A percentile compares a stretch with the other conserved stretches of the same genome.
Evolutionary conservation across 2,329 filamentous ascomycete genomes (phyloP).

Genomic region (Nothophaeocryptopus gaeumannii): DNA sequence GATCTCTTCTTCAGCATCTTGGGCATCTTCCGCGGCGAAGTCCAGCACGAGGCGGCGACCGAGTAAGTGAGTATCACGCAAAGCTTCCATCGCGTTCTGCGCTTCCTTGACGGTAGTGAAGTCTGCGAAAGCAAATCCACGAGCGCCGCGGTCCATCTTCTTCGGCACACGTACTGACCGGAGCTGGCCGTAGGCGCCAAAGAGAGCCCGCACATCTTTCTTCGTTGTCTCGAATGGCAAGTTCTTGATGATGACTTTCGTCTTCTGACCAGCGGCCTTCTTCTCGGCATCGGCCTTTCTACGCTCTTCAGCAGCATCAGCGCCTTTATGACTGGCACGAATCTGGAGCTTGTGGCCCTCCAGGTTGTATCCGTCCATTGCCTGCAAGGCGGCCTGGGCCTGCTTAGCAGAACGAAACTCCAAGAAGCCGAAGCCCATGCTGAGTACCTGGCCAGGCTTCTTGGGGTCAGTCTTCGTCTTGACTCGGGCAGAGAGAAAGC

Average conservation of each 20-base stretch:
- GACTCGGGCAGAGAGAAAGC: slow-evolving; percentile 83
- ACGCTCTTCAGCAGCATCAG: slow-evolving; percentile 83
- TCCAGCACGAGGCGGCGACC: slow-evolving; percentile 86
- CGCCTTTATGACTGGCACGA: slow-evolving; percentile 79
- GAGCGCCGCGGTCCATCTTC: slow-evolving; percentile 84
- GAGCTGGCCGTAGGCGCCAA: slow-evolving; percentile 87
- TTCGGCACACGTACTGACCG: slow-evolving; percentile 90
- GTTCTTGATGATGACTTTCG: slow-evolving; percentile 98
- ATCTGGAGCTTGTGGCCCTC: slow-evolving; percentile 83
- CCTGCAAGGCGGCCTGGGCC: slow-evolving; percentile 73
- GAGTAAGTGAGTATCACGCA: slow-evolving; percentile 89
- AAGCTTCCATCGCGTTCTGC: slow-evolving; percentile 81
- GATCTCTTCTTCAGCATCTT: slow-evolving; percentile 94
- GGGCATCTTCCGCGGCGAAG: slow-evolving; percentile 81
- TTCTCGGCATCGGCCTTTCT: slow-evolving; percentile 78
- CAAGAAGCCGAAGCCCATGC: slow-evolving; percentile 96
- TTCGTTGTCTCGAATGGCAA: slow-evolving; percentile 92
- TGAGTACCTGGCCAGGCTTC: slow-evolving; percentile 79
- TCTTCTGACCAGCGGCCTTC: slow-evolving; percentile 71
- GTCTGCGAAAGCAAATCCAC: slow-evolving; percentile 95
- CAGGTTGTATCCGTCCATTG: slow-evolving; percentile 87
- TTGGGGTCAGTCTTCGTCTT: slow-evolving; percentile 95
- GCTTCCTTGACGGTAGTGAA: slow-evolving; percentile 91
- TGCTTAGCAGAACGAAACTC: slow-evolving; percentile 78
- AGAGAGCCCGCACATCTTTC: slow-evolving; percentile 82